These are phyloP conservation scores for Trichoderma brevicompactum DNA, from an alignment of 2,329 filamentous ascomycete species.

Conservation along the genomic window DNA sequence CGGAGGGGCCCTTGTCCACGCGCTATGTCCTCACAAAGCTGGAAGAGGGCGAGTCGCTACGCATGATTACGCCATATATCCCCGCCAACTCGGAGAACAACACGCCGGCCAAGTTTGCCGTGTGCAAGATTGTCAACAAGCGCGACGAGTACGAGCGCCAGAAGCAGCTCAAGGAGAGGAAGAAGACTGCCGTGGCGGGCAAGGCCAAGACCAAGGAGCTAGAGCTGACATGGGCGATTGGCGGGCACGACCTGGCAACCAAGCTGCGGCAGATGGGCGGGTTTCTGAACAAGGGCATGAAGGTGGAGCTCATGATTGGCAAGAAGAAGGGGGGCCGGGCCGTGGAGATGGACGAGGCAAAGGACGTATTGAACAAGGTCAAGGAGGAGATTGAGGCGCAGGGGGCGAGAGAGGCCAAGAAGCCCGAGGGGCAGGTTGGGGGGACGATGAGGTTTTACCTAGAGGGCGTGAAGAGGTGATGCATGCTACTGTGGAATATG, in stretches of 20 bases:
- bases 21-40: constrained; percentile 47
- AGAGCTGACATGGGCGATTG: constrained; percentile 91
- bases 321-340: constrained; percentile 64
- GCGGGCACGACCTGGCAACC: constrained; percentile 72
- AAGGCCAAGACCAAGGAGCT: constrained; percentile 67
- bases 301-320: constrained; percentile 75
- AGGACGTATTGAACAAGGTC: constrained; percentile 56
- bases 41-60: constrained; percentile 46
- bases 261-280: constrained; percentile 67
- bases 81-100: constrained; percentile 38
- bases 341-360: constrained; percentile 64
- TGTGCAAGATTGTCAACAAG: constrained; percentile 74
- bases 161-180: constrained; percentile 50
- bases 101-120: constrained; percentile 49
- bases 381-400: constrained; percentile 41
- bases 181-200: constrained; percentile 48
- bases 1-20: constrained; percentile 47
- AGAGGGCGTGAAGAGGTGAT: constrained; percentile 41
- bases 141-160: constrained; percentile 51
- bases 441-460: constrained; percentile 50
- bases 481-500: background rate
- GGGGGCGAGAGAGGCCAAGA: constrained; percentile 51
- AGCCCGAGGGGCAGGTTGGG: constrained; percentile 51
- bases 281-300: constrained; percentile 75
- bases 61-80: constrained; percentile 48